These are phyloP conservation scores for Abrus precatorius DNA, from an alignment of 306 rosid species.

Conservation along the genomic window DNA sequence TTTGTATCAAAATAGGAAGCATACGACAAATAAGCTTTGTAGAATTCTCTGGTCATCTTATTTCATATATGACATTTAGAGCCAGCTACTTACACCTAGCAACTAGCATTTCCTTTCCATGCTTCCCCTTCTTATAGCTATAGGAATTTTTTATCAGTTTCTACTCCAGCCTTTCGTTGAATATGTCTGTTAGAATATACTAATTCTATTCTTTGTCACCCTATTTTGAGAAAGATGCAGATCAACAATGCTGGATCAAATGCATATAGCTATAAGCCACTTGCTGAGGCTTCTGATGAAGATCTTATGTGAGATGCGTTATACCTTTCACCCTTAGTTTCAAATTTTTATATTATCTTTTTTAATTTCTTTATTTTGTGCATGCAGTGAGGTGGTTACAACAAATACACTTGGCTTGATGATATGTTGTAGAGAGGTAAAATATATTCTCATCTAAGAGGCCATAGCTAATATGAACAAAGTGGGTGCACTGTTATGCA, in stretches of 20 bases:
- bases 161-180: constrained; percentile 26
- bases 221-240: constrained; percentile 67
- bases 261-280: constrained; percentile 90
- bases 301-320: constrained; percentile 84
- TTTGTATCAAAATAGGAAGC: not conserved
- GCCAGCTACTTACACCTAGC: not conserved
- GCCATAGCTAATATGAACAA: constrained; percentile 31
- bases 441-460: constrained; percentile 43
- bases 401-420: constrained; percentile 96
- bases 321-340: constrained; percentile 20
- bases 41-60: constrained; percentile 30
- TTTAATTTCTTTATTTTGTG: constrained; percentile 34
- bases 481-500: constrained; percentile 43
- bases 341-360: constrained; percentile 32
- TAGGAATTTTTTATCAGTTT: constrained; percentile 26
- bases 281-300: constrained; percentile 94
- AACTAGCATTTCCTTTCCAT: constrained; percentile 16
- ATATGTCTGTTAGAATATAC: constrained; percentile 42
- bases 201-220: constrained; percentile 46
- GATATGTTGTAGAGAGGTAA: constrained; percentile 98
- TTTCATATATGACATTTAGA: not conserved
- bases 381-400: constrained; percentile 90
- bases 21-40: not conserved
- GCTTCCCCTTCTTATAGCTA: constrained; percentile 11
- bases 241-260: constrained; percentile 98